These are phyloP conservation scores for Chrysoporthe puriensis DNA, from an alignment of 2,329 filamentous ascomycete species.

Conservation along the genomic window DNA sequence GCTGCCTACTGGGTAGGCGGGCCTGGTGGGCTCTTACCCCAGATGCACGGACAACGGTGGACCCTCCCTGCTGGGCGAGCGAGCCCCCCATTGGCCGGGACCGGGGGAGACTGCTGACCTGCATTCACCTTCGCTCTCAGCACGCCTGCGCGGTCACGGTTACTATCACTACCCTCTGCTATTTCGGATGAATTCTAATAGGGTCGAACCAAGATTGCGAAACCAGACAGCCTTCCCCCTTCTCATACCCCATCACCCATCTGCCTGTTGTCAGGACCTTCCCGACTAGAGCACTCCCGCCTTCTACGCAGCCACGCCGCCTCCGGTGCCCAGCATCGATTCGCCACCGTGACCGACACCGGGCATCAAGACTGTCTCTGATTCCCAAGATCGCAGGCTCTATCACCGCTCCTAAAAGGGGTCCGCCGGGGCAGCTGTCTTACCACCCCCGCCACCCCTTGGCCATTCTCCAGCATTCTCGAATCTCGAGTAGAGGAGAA, in stretches of 20 bases:
- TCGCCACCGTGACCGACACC: background rate
- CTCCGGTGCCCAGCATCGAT: background rate
- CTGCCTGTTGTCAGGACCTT: background rate
- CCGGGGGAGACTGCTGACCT: background rate
- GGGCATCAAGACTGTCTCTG: conserved; percentile 4
- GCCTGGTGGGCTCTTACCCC: conserved; percentile 22
- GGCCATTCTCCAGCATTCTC: conserved; percentile 12
- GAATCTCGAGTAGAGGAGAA: conserved; percentile 8
- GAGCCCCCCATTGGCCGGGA: background rate
- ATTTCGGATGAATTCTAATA: background rate
- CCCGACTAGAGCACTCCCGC: background rate
- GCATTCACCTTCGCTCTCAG: background rate
- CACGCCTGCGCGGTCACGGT: too few species aligned
- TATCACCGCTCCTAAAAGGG: conserved; percentile 19
- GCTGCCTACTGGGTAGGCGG: conserved; percentile 7
- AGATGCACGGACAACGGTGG: conserved; percentile 11
- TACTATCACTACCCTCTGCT: background rate
- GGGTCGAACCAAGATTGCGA: background rate
- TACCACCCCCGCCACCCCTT: conserved; percentile 12
- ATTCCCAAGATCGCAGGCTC: background rate
- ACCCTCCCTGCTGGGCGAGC: conserved; percentile 2
- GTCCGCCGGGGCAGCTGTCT: background rate
- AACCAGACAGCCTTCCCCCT: background rate
- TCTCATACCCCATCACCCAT: background rate
- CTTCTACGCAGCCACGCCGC: background rate